These are phyloP conservation scores for Saccharomyces pastorianus DNA, from an alignment of 1,139 yeast genomes.

Conservation along the genomic window DNA sequence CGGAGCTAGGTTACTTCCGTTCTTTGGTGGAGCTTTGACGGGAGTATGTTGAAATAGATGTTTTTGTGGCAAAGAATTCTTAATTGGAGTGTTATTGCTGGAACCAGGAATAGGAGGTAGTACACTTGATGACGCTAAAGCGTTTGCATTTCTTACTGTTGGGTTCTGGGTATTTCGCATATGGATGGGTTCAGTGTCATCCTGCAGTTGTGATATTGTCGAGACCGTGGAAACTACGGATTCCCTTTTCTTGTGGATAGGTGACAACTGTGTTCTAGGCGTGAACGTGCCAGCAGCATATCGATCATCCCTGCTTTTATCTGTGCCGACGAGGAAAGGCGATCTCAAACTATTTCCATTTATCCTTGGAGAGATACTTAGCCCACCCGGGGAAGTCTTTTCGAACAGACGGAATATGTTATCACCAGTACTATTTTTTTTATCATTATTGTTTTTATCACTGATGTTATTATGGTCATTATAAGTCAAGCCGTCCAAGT, in stretches of 20 bases:
- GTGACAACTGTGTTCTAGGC: neutral
- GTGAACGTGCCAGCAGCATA: neutral
- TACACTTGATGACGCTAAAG: slow-evolving; percentile 16
- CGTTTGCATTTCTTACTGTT: slow-evolving; percentile 4
- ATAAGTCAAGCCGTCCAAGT: neutral
- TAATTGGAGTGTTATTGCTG: slow-evolving; percentile 21
- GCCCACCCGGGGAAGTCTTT: neutral
- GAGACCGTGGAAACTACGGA: slow-evolving; percentile 16
- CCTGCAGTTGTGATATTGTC: slow-evolving; percentile 15
- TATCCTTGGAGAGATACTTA: neutral
- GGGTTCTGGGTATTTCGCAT: slow-evolving; percentile 3
- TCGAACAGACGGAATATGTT: neutral
- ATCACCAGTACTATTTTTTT: neutral
- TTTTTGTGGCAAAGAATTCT: slow-evolving; percentile 20
- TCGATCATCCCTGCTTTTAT: slow-evolving; percentile 13
- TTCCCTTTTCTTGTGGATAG: slow-evolving; percentile 12
- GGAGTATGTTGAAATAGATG: slow-evolving; percentile 29
- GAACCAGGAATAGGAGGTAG: slow-evolving; percentile 28
- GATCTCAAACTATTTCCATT: slow-evolving; percentile 18
- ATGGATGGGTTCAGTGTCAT: slow-evolving; percentile 11
- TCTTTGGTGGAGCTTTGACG: slow-evolving; percentile 10
- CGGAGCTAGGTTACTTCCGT: neutral
- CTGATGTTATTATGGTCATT: neutral
- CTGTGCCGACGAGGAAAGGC: slow-evolving; percentile 28
- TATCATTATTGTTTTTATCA: neutral